These are phyloP conservation scores for Penicillium herquei DNA, from an alignment of 495 filamentous ascomycete species.

Conservation along the genomic window DNA sequence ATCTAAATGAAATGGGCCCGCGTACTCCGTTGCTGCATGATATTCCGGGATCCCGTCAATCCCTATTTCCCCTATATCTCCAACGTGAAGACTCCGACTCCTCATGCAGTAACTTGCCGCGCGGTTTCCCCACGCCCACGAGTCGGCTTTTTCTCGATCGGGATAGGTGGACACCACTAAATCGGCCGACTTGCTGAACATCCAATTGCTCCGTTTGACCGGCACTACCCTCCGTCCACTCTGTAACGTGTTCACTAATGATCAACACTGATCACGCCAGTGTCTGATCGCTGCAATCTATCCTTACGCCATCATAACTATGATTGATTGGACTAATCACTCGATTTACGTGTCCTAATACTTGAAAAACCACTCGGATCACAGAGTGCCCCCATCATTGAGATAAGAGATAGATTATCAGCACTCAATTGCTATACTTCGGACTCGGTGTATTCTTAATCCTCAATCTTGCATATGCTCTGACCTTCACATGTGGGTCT, in stretches of 20 bases:
- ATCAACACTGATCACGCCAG: background rate
- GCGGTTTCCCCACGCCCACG: conserved; percentile 7
- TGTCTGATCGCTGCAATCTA: no score
- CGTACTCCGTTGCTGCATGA: conserved; percentile 1
- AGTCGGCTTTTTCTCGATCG: conserved; percentile 5
- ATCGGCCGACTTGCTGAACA: background rate
- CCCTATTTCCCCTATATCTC: background rate
- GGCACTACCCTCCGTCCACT: background rate
- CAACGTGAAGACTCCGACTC: background rate
- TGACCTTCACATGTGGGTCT: no score
- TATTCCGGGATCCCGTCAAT: background rate
- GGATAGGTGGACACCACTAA: background rate
- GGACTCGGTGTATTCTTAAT: no score
- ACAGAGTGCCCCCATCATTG: no score
- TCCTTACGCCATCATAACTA: no score
- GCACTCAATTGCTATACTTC: no score
- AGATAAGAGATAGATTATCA: no score
- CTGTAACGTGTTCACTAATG: background rate
- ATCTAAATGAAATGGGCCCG: background rate
- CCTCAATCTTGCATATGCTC: no score
- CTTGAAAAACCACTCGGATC: no score
- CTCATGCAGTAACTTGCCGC: background rate
- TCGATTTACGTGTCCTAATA: no score
- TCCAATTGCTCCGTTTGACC: background rate
- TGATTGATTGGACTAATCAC: no score